phyloP scores from a whole-genome alignment of 2,329 filamentous ascomycete species.

The Fusarium globosum region DNA sequence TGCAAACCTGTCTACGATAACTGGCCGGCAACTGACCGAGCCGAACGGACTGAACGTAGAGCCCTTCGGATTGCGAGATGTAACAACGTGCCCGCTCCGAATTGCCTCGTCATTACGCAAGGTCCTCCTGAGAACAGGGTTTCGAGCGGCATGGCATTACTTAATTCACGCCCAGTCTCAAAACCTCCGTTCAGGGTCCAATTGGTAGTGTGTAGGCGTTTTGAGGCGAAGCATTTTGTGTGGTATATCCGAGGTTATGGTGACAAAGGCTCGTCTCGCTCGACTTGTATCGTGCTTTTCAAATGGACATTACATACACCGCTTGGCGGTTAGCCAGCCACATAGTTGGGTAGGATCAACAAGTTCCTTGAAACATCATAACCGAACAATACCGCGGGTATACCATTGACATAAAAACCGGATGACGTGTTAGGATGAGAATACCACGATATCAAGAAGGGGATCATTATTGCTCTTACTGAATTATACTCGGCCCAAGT shows the following conservation, averaged over 20 bases:
- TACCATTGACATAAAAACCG: constrained; percentile 69
- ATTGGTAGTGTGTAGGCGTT: background rate
- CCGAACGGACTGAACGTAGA: constrained; percentile 72
- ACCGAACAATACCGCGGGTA: constrained; percentile 41
- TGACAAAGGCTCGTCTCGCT: constrained; percentile 1
- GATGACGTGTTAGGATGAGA: constrained; percentile 60
- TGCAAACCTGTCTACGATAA: constrained; percentile 47
- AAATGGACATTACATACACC: constrained; percentile 50
- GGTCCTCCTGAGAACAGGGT: constrained; percentile 63
- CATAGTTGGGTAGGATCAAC: background rate
- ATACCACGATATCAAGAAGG: background rate
- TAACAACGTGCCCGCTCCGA: constrained; percentile 68
- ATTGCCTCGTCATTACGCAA: constrained; percentile 68
- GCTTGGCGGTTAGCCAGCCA: constrained; percentile 18
- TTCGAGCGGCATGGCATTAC: background rate
- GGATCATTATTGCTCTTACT: background rate
- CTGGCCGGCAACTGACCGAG: constrained; percentile 66
- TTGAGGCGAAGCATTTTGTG: constrained; percentile 4
- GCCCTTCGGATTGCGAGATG: constrained; percentile 72
- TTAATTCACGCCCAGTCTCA: constrained; percentile 36
- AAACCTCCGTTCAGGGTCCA: background rate
- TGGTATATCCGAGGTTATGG: constrained; percentile 38
- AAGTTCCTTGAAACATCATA: constrained; percentile 24
- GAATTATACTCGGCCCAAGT: background rate
- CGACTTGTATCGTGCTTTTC: constrained; percentile 56